Percentiles rank a stretch among this genome's conserved stretches.
Evolutionary conservation across 176 grass and related monocot species (phyloP).

Genomic region (Cenchrus fungigraminus): DNA sequence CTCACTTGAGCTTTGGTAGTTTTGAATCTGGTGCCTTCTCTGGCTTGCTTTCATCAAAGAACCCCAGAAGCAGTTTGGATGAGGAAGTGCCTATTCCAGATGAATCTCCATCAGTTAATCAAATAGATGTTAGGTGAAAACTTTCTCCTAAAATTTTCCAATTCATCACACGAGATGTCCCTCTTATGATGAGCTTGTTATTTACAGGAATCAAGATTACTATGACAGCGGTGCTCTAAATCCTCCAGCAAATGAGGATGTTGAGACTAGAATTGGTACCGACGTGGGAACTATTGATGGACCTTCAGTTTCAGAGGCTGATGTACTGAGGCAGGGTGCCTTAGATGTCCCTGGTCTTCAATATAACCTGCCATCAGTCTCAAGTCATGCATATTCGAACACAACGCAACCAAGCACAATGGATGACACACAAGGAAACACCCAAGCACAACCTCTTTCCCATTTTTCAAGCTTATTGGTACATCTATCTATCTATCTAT

Average conservation of each 20-base stretch:
- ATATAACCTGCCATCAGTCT: conserved; percentile 75
- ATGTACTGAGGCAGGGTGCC: conserved; percentile 65
- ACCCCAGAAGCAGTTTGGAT: conserved; percentile 48
- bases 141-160: background rate
- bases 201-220: conserved; percentile 83
- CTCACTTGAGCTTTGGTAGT: conserved; percentile 94
- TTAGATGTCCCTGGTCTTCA: conserved; percentile 70
- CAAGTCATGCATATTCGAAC: conserved; percentile 67
- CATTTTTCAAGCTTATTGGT: conserved; percentile 85
- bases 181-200: conserved; percentile 25
- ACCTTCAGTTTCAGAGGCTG: conserved; percentile 75
- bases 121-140: conserved; percentile 63
- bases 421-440: conserved; percentile 68
- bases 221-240: conserved; percentile 58
- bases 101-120: conserved; percentile 60
- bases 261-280: conserved; percentile 48
- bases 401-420: conserved; percentile 59
- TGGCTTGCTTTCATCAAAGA: conserved; percentile 78
- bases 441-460: conserved; percentile 71
- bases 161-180: conserved; percentile 4
- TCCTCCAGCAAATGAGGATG: conserved; percentile 53
- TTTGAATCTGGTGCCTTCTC: conserved; percentile 97
- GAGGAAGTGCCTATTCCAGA: conserved; percentile 54
- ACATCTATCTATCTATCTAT: conserved; percentile 43
- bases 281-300: conserved; percentile 63